phyloP scores from a whole-genome alignment of 192 early-diverging fungal species.

The Geosiphon pyriformis region DNA sequence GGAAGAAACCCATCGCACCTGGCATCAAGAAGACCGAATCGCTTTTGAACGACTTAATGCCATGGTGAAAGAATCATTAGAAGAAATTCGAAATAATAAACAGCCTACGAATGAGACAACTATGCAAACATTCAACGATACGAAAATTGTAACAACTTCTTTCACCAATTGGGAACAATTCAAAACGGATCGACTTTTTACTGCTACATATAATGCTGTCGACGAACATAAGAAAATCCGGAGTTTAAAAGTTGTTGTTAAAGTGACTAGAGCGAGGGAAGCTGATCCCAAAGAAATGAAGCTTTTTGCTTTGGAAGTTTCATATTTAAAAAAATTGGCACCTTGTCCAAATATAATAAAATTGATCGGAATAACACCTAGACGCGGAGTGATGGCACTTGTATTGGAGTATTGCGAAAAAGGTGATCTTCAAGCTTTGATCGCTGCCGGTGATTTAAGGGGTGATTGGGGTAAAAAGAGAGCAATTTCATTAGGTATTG shows the following conservation, averaged over 20 bases:
- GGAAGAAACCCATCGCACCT: conserved; percentile 3
- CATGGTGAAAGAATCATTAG: conserved; percentile 21
- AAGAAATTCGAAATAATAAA: conserved; percentile 12
- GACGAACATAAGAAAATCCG: not conserved
- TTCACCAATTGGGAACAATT: conserved; percentile 9
- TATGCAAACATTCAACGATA: not conserved
- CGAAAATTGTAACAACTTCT: not conserved
- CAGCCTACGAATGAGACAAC: not conserved
- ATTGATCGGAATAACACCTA: conserved; percentile 12
- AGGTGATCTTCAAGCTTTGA: conserved; percentile 17
- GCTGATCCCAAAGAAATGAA: not conserved
- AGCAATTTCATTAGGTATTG: conserved; percentile 16
- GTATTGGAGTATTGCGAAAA: conserved; percentile 19
- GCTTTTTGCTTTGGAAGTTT: conserved; percentile 12
- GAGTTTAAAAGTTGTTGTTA: conserved; percentile 11
- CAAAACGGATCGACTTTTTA: conserved; percentile 13
- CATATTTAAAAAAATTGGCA: conserved; percentile 18
- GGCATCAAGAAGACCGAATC: conserved; percentile 19
- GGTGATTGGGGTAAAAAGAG: conserved; percentile 25
- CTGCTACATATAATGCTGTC: conserved; percentile 7
- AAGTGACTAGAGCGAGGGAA: conserved; percentile 16
- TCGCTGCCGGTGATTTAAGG: conserved; percentile 5
- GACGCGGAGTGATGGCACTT: conserved; percentile 6
- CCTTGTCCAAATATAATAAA: conserved; percentile 21
- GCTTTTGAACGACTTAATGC: conserved; percentile 17